These are phyloP conservation scores for Kodamaea lidongshanica DNA, from an alignment of 805 yeast genomes.

Conservation along the genomic window DNA sequence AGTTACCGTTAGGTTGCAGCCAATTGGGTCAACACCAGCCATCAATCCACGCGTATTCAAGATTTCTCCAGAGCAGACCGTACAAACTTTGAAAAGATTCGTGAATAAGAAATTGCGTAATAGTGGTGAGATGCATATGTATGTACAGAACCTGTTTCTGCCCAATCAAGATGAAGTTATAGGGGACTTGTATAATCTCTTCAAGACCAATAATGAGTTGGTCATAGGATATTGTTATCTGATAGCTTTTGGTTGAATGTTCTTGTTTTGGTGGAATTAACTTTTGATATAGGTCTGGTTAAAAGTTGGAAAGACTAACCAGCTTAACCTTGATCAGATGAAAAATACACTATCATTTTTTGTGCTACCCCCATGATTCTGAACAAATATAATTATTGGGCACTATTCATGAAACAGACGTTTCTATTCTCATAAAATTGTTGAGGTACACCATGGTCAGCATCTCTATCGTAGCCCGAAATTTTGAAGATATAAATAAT, in stretches of 20 bases:
- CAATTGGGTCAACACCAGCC: slow-evolving; percentile 53
- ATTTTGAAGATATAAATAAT: too few species aligned
- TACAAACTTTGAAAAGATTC: slow-evolving; percentile 42
- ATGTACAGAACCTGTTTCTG: slow-evolving; percentile 36
- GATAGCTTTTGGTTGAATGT: slow-evolving; percentile 34
- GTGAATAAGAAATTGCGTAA: slow-evolving; percentile 32
- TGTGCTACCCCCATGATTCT: too few species aligned
- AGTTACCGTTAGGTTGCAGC: slow-evolving; percentile 48
- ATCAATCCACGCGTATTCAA: slow-evolving; percentile 46
- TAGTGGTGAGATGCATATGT: slow-evolving; percentile 20
- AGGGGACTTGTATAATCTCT: slow-evolving; percentile 25
- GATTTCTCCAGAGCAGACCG: slow-evolving; percentile 42
- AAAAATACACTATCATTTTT: too few species aligned
- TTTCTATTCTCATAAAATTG: too few species aligned
- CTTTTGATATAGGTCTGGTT: neutral
- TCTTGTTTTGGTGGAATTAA: slow-evolving; percentile 1
- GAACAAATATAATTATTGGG: too few species aligned
- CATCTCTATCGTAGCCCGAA: too few species aligned
- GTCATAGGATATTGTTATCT: slow-evolving; percentile 33
- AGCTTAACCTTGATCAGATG: too few species aligned
- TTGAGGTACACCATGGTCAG: too few species aligned
- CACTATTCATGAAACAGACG: too few species aligned
- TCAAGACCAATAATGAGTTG: slow-evolving; percentile 30
- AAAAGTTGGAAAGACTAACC: too few species aligned
- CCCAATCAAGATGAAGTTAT: slow-evolving; percentile 37